Percentiles rank a stretch among this genome's conserved stretches.
Evolutionary conservation across 139 green algal genomes (phyloP).

Genomic region (Chlamydomonas schloesseri): DNA sequence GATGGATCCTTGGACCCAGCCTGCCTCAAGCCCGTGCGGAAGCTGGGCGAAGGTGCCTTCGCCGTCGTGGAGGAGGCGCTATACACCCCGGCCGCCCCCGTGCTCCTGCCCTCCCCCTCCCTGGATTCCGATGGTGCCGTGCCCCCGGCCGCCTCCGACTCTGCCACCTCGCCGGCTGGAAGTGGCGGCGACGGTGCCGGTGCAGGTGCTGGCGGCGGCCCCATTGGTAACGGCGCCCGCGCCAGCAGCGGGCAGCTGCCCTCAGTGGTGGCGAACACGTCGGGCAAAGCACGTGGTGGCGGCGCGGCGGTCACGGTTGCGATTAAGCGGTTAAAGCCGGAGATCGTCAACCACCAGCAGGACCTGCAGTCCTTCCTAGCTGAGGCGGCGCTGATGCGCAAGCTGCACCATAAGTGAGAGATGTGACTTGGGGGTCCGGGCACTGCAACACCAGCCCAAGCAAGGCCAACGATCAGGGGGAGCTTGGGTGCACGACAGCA

Average conservation of each 20-base stretch:
- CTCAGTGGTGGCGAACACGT: too few species aligned
- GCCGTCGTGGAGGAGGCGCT: constrained; percentile 28
- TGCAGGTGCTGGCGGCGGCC: too few species aligned
- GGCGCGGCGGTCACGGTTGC: background rate
- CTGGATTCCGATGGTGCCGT: background rate
- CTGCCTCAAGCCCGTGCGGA: background rate
- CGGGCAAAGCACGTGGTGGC: too few species aligned
- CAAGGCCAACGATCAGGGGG: too few species aligned
- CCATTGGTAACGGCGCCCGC: background rate
- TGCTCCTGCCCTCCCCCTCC: background rate
- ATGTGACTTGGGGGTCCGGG: too few species aligned
- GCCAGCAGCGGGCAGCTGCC: background rate
- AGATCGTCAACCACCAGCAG: background rate
- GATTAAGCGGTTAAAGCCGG: constrained; percentile 33
- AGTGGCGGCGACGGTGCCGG: too few species aligned
- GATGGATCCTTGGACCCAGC: too few species aligned
- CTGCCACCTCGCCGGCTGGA: too few species aligned
- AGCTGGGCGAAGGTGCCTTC: constrained; percentile 32
- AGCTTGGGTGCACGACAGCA: too few species aligned
- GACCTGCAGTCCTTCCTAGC: constrained; percentile 4
- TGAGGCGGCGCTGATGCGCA: constrained; percentile 8
- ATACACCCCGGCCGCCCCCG: background rate
- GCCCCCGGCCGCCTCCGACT: too few species aligned
- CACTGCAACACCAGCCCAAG: too few species aligned
- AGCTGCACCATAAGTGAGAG: constrained; percentile 13